Base-by-base conservation (phyloP, 495 filamentous ascomycete species). In the Jackrogersella minutella region DNA sequence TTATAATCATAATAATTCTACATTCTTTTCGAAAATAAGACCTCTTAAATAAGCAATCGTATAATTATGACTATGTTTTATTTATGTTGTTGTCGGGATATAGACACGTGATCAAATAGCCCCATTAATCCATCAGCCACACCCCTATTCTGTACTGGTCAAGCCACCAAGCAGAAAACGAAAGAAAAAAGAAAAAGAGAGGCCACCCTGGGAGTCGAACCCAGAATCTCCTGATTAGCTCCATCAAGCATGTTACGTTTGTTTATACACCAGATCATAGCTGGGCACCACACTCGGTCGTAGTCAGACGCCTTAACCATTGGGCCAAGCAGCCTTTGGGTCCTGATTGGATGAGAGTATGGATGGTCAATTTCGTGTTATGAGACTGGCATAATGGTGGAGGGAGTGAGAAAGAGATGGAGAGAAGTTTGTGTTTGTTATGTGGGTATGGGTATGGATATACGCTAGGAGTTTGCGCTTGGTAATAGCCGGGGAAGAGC, bases 281-380 rank as follows among this genome's bases (percentile, higher is more conserved):
- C n/a, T n/a, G 31, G 40, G 22, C 2, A 49, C 6, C 51, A 21
- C 28, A 19, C 24, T 57, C 26, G 34, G 22, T 54, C 63, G 50
- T 61, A 67, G 57, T 61, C 43, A 67, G 64, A 67, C 64, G 64
- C 57, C 57, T 61, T 61, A 28, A 62, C 64, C 64, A 61, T 67
- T 67, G 51, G 57, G 57, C 51, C 51, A 67, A 54, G 36, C 43
- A 36, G 57, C 57, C 57, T 26, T 19, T 50, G 21, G 11, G 22
- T 7, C 24, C 13, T 33, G 21, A 56, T 21, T 7, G 11, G 43
- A 28, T 30, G 22, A 30, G 28, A 28, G 43, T 14, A 28, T 1
- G 0, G 10, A 3, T 5, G 10, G 7, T 2, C 17, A 22, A 22
- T 43, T 41, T 8, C 2, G 16, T 21, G 39, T 7, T 39, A 39